Percentiles rank a stretch among this genome's conserved stretches.
Conservation (phyloP, 2,329 filamentous ascomycete species). For the Fusarium luffae region DNA sequence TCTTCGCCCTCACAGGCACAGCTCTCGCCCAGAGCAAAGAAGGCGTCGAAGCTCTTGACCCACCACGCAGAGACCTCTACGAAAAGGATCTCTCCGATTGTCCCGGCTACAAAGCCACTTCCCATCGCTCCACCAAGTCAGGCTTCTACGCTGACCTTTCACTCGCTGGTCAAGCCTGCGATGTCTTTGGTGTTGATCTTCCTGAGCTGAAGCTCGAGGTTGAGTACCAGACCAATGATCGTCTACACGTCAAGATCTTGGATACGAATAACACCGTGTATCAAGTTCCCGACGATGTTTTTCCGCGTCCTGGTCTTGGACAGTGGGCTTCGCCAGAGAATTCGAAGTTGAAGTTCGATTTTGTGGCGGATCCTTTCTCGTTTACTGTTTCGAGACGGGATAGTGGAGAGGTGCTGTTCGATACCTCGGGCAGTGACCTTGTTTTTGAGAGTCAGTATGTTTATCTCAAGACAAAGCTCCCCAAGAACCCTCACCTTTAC, state of each 20-base stretch:
- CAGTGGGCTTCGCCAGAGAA: constrained; percentile 38
- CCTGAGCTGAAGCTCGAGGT: constrained; percentile 73
- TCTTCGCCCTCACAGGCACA: constrained; percentile 21
- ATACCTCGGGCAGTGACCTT: constrained; percentile 73
- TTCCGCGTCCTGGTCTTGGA: constrained; percentile 62
- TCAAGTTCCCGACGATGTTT: constrained; percentile 76
- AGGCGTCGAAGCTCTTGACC: constrained; percentile 30
- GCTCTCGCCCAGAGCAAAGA: constrained; percentile 36
- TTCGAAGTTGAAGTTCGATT: constrained; percentile 61
- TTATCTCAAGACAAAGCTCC: constrained; percentile 75
- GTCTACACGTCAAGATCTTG: constrained; percentile 77
- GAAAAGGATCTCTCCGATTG: constrained; percentile 55
- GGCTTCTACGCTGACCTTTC: constrained; percentile 76
- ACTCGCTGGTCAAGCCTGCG: constrained; percentile 77
- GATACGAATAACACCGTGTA: constrained; percentile 77
- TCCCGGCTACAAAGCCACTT: constrained; percentile 74
- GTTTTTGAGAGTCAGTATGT: constrained; percentile 85
- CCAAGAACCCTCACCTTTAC: constrained; percentile 76
- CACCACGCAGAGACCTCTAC: constrained; percentile 33
- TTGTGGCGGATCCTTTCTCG: constrained; percentile 67
- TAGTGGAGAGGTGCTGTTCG: constrained; percentile 68
- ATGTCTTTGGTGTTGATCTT: constrained; percentile 82
- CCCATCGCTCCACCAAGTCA: constrained; percentile 62
- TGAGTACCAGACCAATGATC: constrained; percentile 57
- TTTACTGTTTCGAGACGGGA: constrained; percentile 66